Evolutionary conservation across 2,329 filamentous ascomycete species (phyloP).

Genomic region (Fonsecaea erecta): DNA sequence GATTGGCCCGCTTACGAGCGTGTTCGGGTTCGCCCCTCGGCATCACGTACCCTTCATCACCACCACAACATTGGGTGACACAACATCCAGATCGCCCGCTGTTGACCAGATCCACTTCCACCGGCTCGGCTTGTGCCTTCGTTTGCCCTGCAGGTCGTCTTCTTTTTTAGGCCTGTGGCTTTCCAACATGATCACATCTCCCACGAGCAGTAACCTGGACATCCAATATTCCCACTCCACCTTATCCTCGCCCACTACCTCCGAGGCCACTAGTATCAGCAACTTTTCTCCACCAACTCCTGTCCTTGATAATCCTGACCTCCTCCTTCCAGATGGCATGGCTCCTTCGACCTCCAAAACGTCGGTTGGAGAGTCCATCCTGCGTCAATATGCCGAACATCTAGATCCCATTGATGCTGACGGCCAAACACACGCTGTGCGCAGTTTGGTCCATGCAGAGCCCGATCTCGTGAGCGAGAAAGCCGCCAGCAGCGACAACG

Average conservation of each 20-base stretch:
- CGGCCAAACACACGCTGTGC: slow-evolving; percentile 40
- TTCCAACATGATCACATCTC: slow-evolving; percentile 14
- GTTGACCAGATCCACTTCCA: neutral
- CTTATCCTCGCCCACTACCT: slow-evolving; percentile 37
- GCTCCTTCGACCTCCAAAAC: slow-evolving; percentile 34
- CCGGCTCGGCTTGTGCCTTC: slow-evolving; percentile 21
- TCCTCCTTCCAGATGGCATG: slow-evolving; percentile 36
- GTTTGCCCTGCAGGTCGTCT: slow-evolving; percentile 2
- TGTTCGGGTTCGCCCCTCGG: neutral
- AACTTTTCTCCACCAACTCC: slow-evolving; percentile 34
- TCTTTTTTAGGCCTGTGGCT: neutral
- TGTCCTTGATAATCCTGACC: slow-evolving; percentile 38
- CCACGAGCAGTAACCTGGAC: slow-evolving; percentile 14
- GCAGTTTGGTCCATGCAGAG: slow-evolving; percentile 31
- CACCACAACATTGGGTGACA: slow-evolving; percentile 4
- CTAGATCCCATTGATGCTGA: slow-evolving; percentile 49
- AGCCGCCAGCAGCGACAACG: slow-evolving; percentile 33
- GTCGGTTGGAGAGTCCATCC: slow-evolving; percentile 44
- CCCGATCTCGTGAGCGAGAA: slow-evolving; percentile 33
- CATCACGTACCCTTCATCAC: neutral
- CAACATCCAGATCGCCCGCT: slow-evolving; percentile 1
- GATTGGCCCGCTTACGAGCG: slow-evolving; percentile 17
- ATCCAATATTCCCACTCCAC: slow-evolving; percentile 32
- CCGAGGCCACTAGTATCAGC: slow-evolving; percentile 30
- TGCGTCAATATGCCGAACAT: slow-evolving; percentile 51